Base-by-base conservation (phyloP, 176 grass and related monocot genomes). In the sorghum (Sorghum bicolor) region DNA sequence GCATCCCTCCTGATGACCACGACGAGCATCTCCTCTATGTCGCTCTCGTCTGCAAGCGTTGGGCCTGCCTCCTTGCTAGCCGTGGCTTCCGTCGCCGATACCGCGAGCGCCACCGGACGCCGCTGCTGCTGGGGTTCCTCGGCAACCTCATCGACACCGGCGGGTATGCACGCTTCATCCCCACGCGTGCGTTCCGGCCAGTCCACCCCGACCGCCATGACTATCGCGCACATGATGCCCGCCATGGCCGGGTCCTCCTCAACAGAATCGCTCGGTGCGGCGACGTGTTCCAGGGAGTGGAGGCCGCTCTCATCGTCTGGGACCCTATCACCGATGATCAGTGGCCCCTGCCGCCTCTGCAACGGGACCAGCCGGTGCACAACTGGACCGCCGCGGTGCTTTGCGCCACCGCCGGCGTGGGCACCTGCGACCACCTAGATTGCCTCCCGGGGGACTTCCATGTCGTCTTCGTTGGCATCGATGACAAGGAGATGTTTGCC, bases 231-330 rank as follows among this genome's bases (percentile, higher is more conserved):
- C 69, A 44, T 13, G 69, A 72, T 12, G 69, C 39, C 12, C 84
- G 57, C 16, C 76, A 80, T 4, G 77, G 84, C 1, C 84, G 43
- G 4, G 68, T 86, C 69, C 77, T 86, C 32, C 10, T 80, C 24
- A 60, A 29, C 11, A 8, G 17, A 2, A 10, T 47, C 25, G 3
- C 28, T 5, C 52, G 52, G 20, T 55, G 52, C 20, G 20, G 20
- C 2, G 52, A 55, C 0, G 20, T 55, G 52, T 55, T n/a, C 1
- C 34, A 39, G 5, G 36, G 52, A 55, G 52, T 24, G 10, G 61
- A 28, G 12, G 26, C 26, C 0, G 8, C 16, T 2, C 29, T 86
- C 77, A 13, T 38, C 32, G 32, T 86, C 5, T 80, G 68, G 76
- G 41, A 80, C 4, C 77, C 76, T 1, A 24, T 37, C 7, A 80